Evolutionary conservation across 164 flowering plant genomes (phyloP), one percentile per base, ranked within the genome.

Genomic region (Santalum album): DNA sequence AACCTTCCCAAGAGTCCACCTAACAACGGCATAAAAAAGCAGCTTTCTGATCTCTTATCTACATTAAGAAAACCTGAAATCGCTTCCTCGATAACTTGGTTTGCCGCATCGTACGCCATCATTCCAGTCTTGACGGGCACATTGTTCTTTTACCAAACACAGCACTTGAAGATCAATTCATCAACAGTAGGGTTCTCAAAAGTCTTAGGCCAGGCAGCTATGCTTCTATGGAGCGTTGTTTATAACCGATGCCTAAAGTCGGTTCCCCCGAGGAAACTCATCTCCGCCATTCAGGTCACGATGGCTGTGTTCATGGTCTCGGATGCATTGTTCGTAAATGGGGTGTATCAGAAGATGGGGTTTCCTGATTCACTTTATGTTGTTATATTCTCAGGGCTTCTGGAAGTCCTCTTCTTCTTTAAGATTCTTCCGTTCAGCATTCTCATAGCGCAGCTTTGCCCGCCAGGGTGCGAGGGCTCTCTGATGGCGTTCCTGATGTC

Each of bases 131-230:
- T 90, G 20, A 74, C 81, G 35, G 95, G 99, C 40, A 87, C 87
- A 53, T 82, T 94, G 96, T 94, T 94, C 69, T 92, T 74, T 62
- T 92, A 92, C 70, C 99, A 94, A 65, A 87, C 97, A 14, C 74
- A 84, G 48, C 53, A 78, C 66, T 40, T 87, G 67, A 69, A 72
- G 40, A 75, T 94, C 9, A 77, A 78, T 22, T 72, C 95, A 1
- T 75, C 95, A 0, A 69, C 79, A 0, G 35, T 90, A 35, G 97
- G 99, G 9, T 51, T 94, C 45, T 94, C 99, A 0, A 94, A 94
- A 61, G 95, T 90, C 39, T 70, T 85, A 57, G 99, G 97, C 6
- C 97, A 94, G 64, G 80, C 61, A 21, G 82, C 90, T n/a, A 65
- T 82, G 71, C 81, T 94, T 25, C 18, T 78, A 3, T 87, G 99